A percentile compares a stretch with the other conserved stretches of the same genome.
These are phyloP conservation scores for Tagetes erecta DNA, from an alignment of 129 eudicot species.

Conservation along the genomic window DNA sequence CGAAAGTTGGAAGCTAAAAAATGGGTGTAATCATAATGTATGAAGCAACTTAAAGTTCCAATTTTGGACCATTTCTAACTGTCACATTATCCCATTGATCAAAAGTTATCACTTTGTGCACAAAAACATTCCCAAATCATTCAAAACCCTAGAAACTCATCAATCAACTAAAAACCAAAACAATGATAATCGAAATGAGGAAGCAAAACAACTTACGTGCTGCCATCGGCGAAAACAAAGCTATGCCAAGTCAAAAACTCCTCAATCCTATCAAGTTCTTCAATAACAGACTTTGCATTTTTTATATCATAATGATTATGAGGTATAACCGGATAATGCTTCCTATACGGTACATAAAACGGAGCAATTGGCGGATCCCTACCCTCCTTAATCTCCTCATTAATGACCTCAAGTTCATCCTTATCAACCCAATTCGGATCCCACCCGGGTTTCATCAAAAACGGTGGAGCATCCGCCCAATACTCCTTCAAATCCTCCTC, in stretches of 20 bases:
- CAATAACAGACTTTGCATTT: constrained; percentile 53
- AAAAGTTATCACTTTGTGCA: not conserved
- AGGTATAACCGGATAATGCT: constrained; percentile 61
- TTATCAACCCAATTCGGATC: constrained; percentile 62
- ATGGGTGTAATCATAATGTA: no score
- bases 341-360: constrained; percentile 82
- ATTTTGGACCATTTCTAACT: not conserved
- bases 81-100: not conserved
- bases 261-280: constrained; percentile 88
- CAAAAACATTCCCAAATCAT: not conserved
- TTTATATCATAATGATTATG: constrained; percentile 49
- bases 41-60: not conserved
- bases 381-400: constrained; percentile 48
- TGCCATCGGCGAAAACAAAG: constrained; percentile 77
- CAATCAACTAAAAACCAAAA: not conserved
- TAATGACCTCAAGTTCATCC: constrained; percentile 41
- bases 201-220: constrained; percentile 59
- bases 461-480: constrained; percentile 73
- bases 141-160: constrained; percentile 6
- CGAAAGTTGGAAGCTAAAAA: not conserved
- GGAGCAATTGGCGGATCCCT: constrained; percentile 72
- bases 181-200: not conserved
- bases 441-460: constrained; percentile 54
- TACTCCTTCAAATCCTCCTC: constrained; percentile 76
- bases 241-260: constrained; percentile 87